Evolutionary conservation across 2,329 filamentous ascomycete genomes (phyloP), one percentile per base, ranked within the genome.

Genomic region (Davidsoniella neocaledoniae): DNA sequence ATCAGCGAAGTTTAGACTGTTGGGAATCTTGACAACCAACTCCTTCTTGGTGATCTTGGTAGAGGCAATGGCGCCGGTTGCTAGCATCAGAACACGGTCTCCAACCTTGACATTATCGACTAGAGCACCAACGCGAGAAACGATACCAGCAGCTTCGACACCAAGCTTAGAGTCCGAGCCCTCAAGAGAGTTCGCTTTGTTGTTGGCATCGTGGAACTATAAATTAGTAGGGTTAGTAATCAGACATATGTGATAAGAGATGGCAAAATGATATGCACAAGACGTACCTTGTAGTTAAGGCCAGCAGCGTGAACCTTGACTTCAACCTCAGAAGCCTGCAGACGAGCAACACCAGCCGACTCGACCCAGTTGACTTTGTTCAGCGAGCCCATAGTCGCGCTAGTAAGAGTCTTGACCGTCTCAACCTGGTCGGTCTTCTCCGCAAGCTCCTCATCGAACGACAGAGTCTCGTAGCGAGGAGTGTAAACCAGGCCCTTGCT

Each of bases 11-110:
- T 50, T 54, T 54, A 69, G 55, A 21, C 49, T 39, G 2, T 61
- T 60, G 0, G 65, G 64, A 7, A 71, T 65, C 9, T 59, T 58
- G 40, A 56, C 58, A 2, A 58, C 57, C 25, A 50, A 54, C 19
- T 55, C 54, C 16, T 56, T 56, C 1, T 55, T 52, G 16, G 58
- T 56, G 12, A 55, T 56, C 41, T 56, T 60, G 50, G 50, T 60
- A 9, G 58, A 64, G 26, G 50, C 63, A 61, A 44, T 60, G 49
- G 51, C 57, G 16, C 50, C 55, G 6, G 48, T 44, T 17, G 42
- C 42, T 53, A 55, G 43, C 51, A 59, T 59, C 26, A 60, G 56
- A 21, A 67, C 61, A 1, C 61, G 56, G 21, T 64, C 58, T 2
- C 68, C 68, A 0, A 61, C 48, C 0, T 53, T 46, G 5, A 70